Evolutionary conservation across 2,329 filamentous ascomycete species (phyloP).

Genomic region (Dactylellina cionopaga): DNA sequence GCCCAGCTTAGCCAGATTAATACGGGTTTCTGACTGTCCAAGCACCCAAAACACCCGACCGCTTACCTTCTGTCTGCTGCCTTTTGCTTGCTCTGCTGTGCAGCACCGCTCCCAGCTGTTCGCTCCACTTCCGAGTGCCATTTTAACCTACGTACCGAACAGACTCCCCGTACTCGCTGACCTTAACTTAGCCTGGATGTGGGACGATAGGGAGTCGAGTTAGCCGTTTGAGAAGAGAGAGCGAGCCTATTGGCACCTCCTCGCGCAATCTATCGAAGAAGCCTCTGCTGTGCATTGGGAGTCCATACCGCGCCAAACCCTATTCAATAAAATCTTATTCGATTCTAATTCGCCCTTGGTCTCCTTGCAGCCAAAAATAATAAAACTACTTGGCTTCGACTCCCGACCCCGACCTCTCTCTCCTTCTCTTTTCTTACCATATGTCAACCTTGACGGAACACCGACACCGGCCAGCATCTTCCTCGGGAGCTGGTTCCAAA

Average conservation of each 20-base stretch:
- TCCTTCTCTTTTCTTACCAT: constrained; percentile 33
- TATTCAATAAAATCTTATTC: neutral
- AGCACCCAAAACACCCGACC: constrained; percentile 33
- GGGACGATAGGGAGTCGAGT: constrained; percentile 48
- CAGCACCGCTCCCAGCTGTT: too few species aligned
- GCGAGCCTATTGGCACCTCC: constrained; percentile 19
- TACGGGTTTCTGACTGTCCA: constrained; percentile 26
- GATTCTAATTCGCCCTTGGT: constrained; percentile 43
- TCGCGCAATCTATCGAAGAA: constrained; percentile 21
- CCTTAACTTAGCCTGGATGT: too few species aligned
- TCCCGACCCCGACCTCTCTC: constrained; percentile 28
- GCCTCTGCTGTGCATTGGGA: constrained; percentile 3
- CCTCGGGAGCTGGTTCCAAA: constrained; percentile 43
- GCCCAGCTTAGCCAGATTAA: constrained; percentile 40
- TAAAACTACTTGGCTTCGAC: constrained; percentile 48
- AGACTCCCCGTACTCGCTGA: too few species aligned
- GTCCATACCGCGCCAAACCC: constrained; percentile 43
- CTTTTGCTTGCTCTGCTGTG: too few species aligned
- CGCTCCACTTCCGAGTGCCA: too few species aligned
- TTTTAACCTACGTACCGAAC: too few species aligned
- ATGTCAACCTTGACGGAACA: constrained; percentile 53
- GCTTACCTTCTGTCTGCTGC: neutral
- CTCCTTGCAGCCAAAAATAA: constrained; percentile 45
- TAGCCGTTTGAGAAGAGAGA: constrained; percentile 39
- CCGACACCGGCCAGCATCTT: constrained; percentile 49